Percentiles rank a stretch among this genome's conserved stretches.
These are phyloP conservation scores for Albatrellus sp. DNA, from an alignment of 1,284 basidiomycete species.

Conservation along the genomic window DNA sequence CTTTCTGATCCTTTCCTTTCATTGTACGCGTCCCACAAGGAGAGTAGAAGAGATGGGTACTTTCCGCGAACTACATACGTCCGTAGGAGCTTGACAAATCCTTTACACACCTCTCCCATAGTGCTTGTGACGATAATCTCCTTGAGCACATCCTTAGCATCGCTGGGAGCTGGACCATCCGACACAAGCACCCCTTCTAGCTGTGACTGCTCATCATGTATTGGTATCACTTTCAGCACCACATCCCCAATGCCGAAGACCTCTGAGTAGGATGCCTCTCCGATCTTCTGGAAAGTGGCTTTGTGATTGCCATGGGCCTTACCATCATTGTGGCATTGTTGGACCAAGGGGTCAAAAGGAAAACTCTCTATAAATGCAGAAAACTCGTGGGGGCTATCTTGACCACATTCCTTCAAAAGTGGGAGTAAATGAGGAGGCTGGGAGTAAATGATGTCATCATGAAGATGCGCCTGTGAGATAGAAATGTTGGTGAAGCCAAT, in stretches of 20 bases:
- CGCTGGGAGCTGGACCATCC: constrained; percentile 57
- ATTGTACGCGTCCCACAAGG: constrained; percentile 81
- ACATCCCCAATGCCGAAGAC: constrained; percentile 85
- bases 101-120: constrained; percentile 60
- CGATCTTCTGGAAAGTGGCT: constrained; percentile 67
- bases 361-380: constrained; percentile 71
- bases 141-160: constrained; percentile 67
- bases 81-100: constrained; percentile 71
- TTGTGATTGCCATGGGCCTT: background rate
- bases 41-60: constrained; percentile 71
- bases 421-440: constrained; percentile 42
- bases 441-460: constrained; percentile 8
- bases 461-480: constrained; percentile 19
- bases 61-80: constrained; percentile 77
- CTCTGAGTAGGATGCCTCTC: constrained; percentile 94
- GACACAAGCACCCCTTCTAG: constrained; percentile 15
- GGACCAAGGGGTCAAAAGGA: constrained; percentile 54
- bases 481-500: constrained; percentile 41
- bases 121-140: constrained; percentile 81
- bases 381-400: constrained; percentile 58
- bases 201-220: constrained; percentile 39
- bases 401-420: constrained; percentile 54
- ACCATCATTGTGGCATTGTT: constrained; percentile 14
- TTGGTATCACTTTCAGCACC: constrained; percentile 80
- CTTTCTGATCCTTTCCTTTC: constrained; percentile 68